Base-by-base conservation (phyloP, 1,284 basidiomycete species). In the Peniophora sp. region DNA sequence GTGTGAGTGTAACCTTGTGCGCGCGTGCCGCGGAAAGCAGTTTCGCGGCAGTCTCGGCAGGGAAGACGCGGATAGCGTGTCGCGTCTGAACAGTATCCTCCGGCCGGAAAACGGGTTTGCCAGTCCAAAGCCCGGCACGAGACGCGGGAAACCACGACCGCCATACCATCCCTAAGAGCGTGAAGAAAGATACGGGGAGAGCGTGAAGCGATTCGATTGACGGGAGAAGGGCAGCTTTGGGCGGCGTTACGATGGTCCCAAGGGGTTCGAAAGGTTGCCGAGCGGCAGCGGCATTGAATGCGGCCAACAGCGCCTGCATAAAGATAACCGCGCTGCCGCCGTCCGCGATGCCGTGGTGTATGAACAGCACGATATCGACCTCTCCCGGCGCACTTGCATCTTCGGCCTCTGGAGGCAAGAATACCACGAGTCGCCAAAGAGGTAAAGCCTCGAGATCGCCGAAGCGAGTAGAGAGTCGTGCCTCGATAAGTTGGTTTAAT, bases 301-400 rank as follows among this genome's bases (percentile, higher is more conserved):
- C 50, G 5, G 47, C 24, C 15, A 45, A 47, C 2, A 54, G 47
- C 22, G 24, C 20, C 18, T 37, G 47, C n/a, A 48, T 46, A 42
- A 54, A 51, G 3, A 47, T 48, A 24, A 22, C n/a, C 3, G 50
- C 47, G 24, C 47, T 41, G n/a, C 37, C 36, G 44, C 52, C 52
- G 20, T 54, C 52, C 22, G 50, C 47, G 23, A 54, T 47, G 35
- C 49, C 39, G 42, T 52, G 53, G 35, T 54, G 51, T 10, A 52
- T 22, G 51, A 52, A 54, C 2, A 54, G 22, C 15, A 48, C 48
- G 20, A 54, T 32, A 32, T 54, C 52, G 17, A 51, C 41, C 18
- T 17, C 44, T 15, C 15, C 15, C 2, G 37, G 20, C 18, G 17
- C 9, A 22, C 8, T 8, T 22, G 39, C 39, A 15, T n/a, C 20